Conservation (phyloP, 2,329 filamentous ascomycete genomes). For the Fonsecaea nubica region DNA sequence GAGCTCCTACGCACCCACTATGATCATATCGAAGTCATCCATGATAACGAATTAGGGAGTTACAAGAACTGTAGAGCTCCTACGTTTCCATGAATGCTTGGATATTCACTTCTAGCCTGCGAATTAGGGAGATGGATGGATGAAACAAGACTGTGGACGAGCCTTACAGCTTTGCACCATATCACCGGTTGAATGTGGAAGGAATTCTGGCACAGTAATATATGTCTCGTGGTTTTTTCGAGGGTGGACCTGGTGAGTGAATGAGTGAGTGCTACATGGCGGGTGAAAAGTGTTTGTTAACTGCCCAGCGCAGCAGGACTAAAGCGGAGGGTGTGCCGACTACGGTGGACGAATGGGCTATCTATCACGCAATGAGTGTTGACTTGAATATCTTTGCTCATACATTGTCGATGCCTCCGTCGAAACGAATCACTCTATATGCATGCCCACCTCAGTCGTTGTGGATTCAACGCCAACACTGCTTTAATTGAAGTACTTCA, state of each 20-base stretch:
- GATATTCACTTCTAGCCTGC: neutral
- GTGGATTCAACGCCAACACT: too few species aligned
- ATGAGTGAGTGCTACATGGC: neutral
- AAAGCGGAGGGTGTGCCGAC: neutral
- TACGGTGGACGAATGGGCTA: neutral
- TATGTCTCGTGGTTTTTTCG: neutral
- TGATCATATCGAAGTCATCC: conserved; percentile 1
- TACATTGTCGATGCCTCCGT: neutral
- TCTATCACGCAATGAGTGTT: neutral
- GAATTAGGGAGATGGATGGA: neutral
- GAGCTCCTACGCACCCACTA: conserved; percentile 9
- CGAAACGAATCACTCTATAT: neutral
- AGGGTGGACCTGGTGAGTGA: neutral
- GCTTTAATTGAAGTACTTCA: neutral
- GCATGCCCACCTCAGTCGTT: too few species aligned
- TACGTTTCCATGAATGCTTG: neutral
- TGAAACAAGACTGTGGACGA: neutral
- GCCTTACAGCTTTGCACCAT: conserved; percentile 2
- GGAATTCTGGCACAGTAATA: neutral
- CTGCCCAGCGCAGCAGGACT: neutral
- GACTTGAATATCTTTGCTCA: neutral
- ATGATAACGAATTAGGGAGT: neutral
- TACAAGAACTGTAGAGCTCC: neutral
- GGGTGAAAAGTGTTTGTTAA: neutral
- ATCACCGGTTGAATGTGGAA: neutral